Conservation (phyloP, 2,329 filamentous ascomycete species). For the Trichocomaceae sp. region DNA sequence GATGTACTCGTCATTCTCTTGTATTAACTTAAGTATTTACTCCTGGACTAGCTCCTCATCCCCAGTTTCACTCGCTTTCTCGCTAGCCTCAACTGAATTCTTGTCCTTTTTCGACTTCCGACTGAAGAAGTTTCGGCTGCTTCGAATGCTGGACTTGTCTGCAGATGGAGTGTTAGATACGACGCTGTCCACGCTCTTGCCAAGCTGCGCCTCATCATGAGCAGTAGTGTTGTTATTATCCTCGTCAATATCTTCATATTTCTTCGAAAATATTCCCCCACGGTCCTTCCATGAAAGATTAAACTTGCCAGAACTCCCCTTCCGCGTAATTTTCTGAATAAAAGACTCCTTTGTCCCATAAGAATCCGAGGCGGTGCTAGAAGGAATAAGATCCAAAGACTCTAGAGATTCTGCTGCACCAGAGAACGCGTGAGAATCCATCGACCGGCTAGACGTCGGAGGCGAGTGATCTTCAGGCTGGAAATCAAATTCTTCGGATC, state of each 20-base stretch:
- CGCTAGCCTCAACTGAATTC: constrained; percentile 37
- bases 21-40: constrained; percentile 16
- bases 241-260: constrained; percentile 42
- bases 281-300: constrained; percentile 47
- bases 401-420: constrained; percentile 44
- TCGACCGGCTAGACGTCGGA: constrained; percentile 40
- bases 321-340: constrained; percentile 47
- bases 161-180: constrained; percentile 36
- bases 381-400: constrained; percentile 42
- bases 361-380: constrained; percentile 36
- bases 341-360: constrained; percentile 42
- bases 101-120: constrained; percentile 43
- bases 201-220: constrained; percentile 34
- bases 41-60: constrained; percentile 36
- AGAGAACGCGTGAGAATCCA: constrained; percentile 39
- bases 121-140: constrained; percentile 43
- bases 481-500: constrained; percentile 22
- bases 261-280: constrained; percentile 41
- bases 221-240: constrained; percentile 29
- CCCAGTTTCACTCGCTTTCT: constrained; percentile 38
- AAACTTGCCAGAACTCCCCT: constrained; percentile 46
- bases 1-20: not conserved
- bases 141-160: constrained; percentile 35
- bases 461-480: constrained; percentile 36
- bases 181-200: constrained; percentile 39